Evolutionary conservation across 2,329 filamentous ascomycete species (phyloP).

Genomic region (Colletotrichum echinochloae): DNA sequence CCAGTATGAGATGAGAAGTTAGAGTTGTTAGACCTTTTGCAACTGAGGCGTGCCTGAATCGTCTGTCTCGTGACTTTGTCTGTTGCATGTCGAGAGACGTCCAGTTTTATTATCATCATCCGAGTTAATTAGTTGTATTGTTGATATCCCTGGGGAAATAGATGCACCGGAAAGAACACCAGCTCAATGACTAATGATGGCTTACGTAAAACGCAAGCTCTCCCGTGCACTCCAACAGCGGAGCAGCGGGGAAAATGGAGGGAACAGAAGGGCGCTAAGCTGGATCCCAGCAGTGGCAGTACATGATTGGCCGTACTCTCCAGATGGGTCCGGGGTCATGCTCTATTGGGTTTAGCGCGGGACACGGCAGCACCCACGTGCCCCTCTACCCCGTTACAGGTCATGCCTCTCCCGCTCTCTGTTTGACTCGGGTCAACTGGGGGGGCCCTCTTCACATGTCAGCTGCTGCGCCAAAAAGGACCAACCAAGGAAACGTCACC

Average conservation of each 20-base stretch:
- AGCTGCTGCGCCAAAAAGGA: conserved; percentile 28
- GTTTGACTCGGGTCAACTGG: neutral
- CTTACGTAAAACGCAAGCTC: neutral
- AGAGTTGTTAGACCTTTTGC: neutral
- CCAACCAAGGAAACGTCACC: conserved; percentile 37
- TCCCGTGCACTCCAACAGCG: conserved; percentile 27
- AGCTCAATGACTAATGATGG: too few relatives aligned
- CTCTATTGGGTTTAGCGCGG: conserved; percentile 14
- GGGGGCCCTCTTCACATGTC: conserved; percentile 40
- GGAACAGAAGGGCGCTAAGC: conserved; percentile 24
- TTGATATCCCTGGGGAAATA: conserved; percentile 18
- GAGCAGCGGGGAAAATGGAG: conserved; percentile 22
- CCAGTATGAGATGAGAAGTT: neutral
- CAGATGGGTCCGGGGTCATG: conserved; percentile 10
- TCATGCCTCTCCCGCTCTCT: neutral
- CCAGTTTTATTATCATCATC: too few relatives aligned
- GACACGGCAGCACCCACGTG: conserved; percentile 27
- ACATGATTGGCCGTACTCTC: conserved; percentile 21
- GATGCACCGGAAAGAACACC: too few relatives aligned
- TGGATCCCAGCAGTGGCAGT: conserved; percentile 1
- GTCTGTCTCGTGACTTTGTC: conserved; percentile 16
- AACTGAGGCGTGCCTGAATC: neutral
- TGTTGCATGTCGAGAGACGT: neutral
- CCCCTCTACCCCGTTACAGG: conserved; percentile 27
- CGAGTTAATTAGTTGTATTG: too few relatives aligned